phyloP scores from a whole-genome alignment of 2,329 filamentous ascomycete genomes.

The Fusarium chlamydosporum region DNA sequence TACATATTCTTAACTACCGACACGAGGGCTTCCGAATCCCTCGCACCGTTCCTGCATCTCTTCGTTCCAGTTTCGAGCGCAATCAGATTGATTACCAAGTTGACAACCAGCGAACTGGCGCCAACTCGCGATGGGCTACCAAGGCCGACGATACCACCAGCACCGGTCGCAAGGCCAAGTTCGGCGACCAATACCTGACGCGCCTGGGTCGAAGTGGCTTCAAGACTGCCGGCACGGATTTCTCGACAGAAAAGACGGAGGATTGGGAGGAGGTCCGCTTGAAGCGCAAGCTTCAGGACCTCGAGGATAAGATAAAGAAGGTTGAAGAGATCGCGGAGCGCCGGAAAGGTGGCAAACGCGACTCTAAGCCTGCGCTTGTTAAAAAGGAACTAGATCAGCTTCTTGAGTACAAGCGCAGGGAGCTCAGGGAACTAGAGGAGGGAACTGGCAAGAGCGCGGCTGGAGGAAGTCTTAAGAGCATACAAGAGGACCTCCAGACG shows the following conservation, averaged over 20 bases:
- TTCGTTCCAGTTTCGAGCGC: conserved; percentile 91
- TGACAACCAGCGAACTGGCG: conserved; percentile 76
- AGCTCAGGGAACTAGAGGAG: conserved; percentile 80
- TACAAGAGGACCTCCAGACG: conserved; percentile 87
- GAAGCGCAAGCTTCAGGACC: conserved; percentile 89
- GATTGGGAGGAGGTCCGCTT: conserved; percentile 98
- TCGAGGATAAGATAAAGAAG: conserved; percentile 88
- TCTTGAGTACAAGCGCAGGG: conserved; percentile 92
- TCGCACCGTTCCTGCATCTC: conserved; percentile 88
- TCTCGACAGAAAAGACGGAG: conserved; percentile 85
- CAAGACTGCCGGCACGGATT: conserved; percentile 89
- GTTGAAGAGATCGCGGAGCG: conserved; percentile 81
- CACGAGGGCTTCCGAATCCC: conserved; percentile 97
- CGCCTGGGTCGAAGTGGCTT: conserved; percentile 88
- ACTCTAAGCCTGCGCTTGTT: conserved; percentile 88
- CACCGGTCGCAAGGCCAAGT: conserved; percentile 94
- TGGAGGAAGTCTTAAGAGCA: conserved; percentile 80
- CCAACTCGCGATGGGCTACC: conserved; percentile 82
- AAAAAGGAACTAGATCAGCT: conserved; percentile 95
- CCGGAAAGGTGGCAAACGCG: conserved; percentile 73
- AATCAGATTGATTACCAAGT: conserved; percentile 97
- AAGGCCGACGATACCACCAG: conserved; percentile 83
- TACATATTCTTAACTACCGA: conserved; percentile 96
- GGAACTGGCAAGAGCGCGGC: conserved; percentile 77
- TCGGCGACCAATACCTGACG: conserved; percentile 95